Base-by-base conservation (phyloP, 1,284 basidiomycete species). In the Malassezia sympodialis region DNA sequence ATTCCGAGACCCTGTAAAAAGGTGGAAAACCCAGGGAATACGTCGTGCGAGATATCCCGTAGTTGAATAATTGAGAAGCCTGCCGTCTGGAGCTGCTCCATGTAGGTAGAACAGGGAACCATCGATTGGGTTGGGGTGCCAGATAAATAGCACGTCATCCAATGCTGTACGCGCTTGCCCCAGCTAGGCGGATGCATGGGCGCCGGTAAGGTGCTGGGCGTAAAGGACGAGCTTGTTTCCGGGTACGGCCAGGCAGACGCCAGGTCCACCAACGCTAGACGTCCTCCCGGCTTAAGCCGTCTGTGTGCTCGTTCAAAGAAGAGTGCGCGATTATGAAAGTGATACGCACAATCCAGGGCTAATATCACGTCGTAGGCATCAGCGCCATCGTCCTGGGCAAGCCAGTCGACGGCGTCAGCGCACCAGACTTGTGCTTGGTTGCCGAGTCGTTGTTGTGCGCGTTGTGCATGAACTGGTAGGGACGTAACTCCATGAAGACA, bases 301-400 rank as follows among this genome's bases (percentile, higher is more conserved):
- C 34, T 14, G n/a, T 48, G 50, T 3, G 64, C 65, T 2, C 56
- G 46, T 26, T 48, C 49, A 39, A 74, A 59, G 35, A 68, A 73
- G 12, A 58, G 51, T 8, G 59, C 35, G 6, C 69, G 55, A 27
- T 57, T 45, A 28, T 49, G 46, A 48, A 73, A 73, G 54, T 74
- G 72, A 56, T 68, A 74, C 10, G 68, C 68, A 56, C 70, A 74
- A 56, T 74, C 72, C 3, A 72, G 62, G 1, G 70, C 72, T 3
- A 71, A 55, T 34, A 74, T 67, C 26, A 52, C 52, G 35, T 72
- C 68, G 55, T 71, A 74, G 19, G 23, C 10, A 32, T 11, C n/a
- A 3, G 7, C n/a, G 6, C 37, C 26, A 15, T n/a, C 53, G 31
- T 54, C 19, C 8, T 7, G 12, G 14, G 21, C 31, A 59, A 64